Evolutionary conservation across 331 rosid species (phyloP), one percentile per base, ranked within the genome.

Genomic region (Saraca asoca): DNA sequence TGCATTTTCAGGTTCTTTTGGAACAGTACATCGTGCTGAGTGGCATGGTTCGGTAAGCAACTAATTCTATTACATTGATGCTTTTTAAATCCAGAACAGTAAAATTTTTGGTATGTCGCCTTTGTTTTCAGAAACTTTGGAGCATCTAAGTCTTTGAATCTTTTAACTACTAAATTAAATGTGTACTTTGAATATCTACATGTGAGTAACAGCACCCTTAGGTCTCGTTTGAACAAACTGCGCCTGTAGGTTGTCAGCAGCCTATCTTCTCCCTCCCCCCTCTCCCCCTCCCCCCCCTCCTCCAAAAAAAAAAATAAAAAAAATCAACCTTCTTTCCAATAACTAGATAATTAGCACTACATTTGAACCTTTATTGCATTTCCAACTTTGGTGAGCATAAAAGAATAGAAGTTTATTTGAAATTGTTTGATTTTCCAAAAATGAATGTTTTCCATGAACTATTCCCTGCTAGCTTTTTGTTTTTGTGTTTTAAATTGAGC

Each of bases 1-100:
- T 80, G 51, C 69, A 60, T 79, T 80, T 85, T 72, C 92, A 94
- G 99, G 97, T 85, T 94, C 99, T 56, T 94, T 94, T 75, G 99
- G 99, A 73, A 90, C 92, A 71, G 99, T 94, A 44, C 97, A 88
- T 81, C 95, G 90, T 12, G 98, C 97, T 45, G 98, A 94, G 78
- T 94, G 98, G 98, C 75, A 84, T 84, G 98, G 92, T 75, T 94
- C 98, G 68, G 98, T 94, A 88, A 86, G 96, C 57, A 53, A 63
- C 70, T 76, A 42, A 19, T 39, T 18, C 51, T 29, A 39, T 67
- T 31, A 5, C 39, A 65, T 41, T 78, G 24, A 45, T 57, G 42
- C 19, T 61, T 54, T 15, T 78, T 7, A 39, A 3, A 1, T 24
- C 31, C 31, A 24, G 31, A 24, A 24, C 31, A 24, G 31, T 24